Conservation (phyloP, 1,139 yeast species). For the Kodamaea sp. region DNA sequence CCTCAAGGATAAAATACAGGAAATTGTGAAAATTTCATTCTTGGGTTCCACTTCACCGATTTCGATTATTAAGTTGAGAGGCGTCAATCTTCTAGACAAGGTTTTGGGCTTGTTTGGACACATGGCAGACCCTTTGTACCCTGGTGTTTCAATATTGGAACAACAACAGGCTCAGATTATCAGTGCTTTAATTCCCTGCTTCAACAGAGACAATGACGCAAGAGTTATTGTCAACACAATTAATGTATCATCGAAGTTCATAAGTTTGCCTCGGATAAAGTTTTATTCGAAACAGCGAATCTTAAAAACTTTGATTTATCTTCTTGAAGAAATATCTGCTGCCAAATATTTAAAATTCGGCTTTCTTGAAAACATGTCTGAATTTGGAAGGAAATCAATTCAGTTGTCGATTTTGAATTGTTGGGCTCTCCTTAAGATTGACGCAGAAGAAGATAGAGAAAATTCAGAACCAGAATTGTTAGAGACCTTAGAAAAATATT, state of each 20-base stretch:
- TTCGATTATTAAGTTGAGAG: constrained; percentile 59
- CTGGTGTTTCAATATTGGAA: constrained; percentile 71
- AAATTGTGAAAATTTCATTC: constrained; percentile 78
- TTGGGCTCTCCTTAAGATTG: constrained; percentile 81
- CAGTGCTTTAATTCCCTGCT: constrained; percentile 90
- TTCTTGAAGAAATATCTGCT: constrained; percentile 63
- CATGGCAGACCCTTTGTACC: constrained; percentile 71
- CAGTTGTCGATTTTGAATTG: constrained; percentile 75
- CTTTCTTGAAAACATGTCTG: constrained; percentile 46
- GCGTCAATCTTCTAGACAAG: constrained; percentile 59
- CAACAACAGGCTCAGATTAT: constrained; percentile 95
- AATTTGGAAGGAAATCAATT: constrained; percentile 61
- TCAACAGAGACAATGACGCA: constrained; percentile 70
- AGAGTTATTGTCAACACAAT: constrained; percentile 78
- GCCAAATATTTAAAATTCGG: constrained; percentile 45
- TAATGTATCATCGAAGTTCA: constrained; percentile 75
- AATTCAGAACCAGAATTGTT: constrained; percentile 34
- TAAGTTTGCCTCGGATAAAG: constrained; percentile 50
- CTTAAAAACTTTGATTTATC: constrained; percentile 62
- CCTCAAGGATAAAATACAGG: constrained; percentile 59
- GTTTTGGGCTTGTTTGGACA: constrained; percentile 49
- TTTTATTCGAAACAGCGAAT: constrained; percentile 59
- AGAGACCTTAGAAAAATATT: constrained; percentile 58
- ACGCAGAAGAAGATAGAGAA: constrained; percentile 33
- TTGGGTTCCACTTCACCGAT: constrained; percentile 79